phyloP scores from a whole-genome alignment of 192 early-diverging fungal species.

The Backusella macrospora region DNA sequence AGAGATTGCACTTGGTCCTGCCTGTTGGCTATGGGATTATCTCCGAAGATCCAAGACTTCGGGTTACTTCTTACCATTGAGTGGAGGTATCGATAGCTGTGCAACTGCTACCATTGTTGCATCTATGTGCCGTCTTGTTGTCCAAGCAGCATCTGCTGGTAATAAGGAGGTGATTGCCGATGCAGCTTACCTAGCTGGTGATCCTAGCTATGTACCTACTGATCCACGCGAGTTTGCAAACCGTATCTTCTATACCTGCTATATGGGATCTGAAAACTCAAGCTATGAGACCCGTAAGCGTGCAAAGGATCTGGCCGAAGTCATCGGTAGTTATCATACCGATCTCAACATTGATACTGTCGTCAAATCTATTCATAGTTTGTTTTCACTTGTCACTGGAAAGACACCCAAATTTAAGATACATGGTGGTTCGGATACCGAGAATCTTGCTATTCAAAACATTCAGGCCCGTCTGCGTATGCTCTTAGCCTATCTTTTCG shows the following conservation, averaged over 20 bases:
- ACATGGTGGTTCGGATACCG: constrained; percentile 79
- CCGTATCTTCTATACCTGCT: constrained; percentile 91
- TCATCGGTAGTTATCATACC: constrained; percentile 91
- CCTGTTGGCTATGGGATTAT: constrained; percentile 99
- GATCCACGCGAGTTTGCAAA: constrained; percentile 83
- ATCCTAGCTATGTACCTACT: constrained; percentile 66
- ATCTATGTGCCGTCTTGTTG: constrained; percentile 90
- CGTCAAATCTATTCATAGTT: constrained; percentile 68
- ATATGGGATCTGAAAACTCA: constrained; percentile 96
- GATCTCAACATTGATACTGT: constrained; percentile 89
- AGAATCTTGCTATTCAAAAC: constrained; percentile 97
- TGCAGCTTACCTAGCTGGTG: constrained; percentile 62
- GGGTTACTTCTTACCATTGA: constrained; percentile 94
- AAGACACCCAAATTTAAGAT: constrained; percentile 77
- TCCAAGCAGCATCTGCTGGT: constrained; percentile 62
- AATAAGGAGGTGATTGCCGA: constrained; percentile 77
- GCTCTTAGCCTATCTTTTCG: constrained; percentile 94
- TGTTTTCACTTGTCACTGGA: constrained; percentile 79
- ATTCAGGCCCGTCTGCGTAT: constrained; percentile 95
- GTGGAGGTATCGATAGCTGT: constrained; percentile 98
- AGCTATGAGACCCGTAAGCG: constrained; percentile 79
- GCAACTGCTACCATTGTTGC: constrained; percentile 83
- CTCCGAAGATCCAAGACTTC: constrained; percentile 85
- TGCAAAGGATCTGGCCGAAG: constrained; percentile 76
- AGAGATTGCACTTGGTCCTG: constrained; percentile 92